Percentiles rank a stretch among this genome's conserved stretches.
phyloP scores from a whole-genome alignment of 352 stramenopile genomes.

The Phytophthora boehmeriae region DNA sequence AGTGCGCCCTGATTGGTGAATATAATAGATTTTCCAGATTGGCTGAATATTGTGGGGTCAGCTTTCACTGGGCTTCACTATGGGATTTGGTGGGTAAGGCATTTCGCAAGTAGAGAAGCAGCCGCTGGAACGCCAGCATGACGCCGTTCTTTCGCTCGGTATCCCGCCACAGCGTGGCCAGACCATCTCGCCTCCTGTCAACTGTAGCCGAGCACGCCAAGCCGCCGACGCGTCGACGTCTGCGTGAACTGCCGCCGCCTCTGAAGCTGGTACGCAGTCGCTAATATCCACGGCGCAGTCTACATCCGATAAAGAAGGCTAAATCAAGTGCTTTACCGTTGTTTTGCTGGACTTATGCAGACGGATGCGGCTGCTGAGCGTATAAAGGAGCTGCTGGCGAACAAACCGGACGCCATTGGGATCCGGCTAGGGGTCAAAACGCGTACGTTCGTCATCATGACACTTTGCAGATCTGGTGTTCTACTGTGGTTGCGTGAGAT shows the following conservation, averaged over 20 bases:
- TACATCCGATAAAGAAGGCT: background rate
- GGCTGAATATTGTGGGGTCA: background rate
- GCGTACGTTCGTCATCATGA: conserved; percentile 48
- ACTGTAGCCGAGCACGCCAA: conserved; percentile 45
- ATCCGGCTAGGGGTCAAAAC: conserved; percentile 97
- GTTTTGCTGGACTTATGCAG: conserved; percentile 26
- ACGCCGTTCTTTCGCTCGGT: conserved; percentile 41
- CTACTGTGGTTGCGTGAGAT: conserved; percentile 1
- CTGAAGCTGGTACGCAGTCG: conserved; percentile 68
- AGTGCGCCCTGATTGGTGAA: conserved; percentile 10
- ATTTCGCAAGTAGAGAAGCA: conserved; percentile 11
- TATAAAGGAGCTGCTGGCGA: conserved; percentile 86
- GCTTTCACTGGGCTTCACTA: conserved; percentile 15
- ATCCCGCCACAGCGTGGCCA: conserved; percentile 16
- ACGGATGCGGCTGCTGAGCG: conserved; percentile 88
- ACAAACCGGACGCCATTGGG: conserved; percentile 91
- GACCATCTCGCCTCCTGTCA: conserved; percentile 33
- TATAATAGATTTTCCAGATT: conserved; percentile 4
- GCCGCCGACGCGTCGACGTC: conserved; percentile 51
- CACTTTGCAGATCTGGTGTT: background rate
- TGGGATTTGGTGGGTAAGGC: conserved; percentile 13
- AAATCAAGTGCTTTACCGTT: background rate
- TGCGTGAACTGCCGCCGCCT: conserved; percentile 73
- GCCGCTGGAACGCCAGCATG: conserved; percentile 27
- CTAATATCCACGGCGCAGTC: conserved; percentile 5